A percentile compares a stretch with the other conserved stretches of the same genome.
These are phyloP conservation scores for Thymus mandschuricus DNA, from an alignment of 257 asterid genomes.

Conservation along the genomic window DNA sequence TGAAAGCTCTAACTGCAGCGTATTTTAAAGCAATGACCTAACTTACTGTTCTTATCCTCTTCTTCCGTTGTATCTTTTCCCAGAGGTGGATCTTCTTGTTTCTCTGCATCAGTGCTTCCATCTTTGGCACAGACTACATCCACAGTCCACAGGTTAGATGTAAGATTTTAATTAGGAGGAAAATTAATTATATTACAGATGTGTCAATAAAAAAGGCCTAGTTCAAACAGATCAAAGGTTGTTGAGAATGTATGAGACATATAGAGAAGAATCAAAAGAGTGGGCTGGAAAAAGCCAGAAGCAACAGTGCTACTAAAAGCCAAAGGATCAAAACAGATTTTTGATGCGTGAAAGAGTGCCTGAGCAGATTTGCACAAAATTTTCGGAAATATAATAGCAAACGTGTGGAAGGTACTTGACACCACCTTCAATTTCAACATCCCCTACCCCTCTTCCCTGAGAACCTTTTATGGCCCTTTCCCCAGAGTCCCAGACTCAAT, in stretches of 20 bases:
- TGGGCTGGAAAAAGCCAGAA: not conserved
- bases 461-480: slow-evolving; percentile 1
- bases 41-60: slow-evolving; percentile 28
- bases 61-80: slow-evolving; percentile 23
- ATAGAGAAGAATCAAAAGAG: not conserved
- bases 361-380: not conserved
- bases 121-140: slow-evolving; percentile 31
- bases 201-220: not conserved
- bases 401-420: not conserved
- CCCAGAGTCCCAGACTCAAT: not conserved
- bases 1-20: slow-evolving; percentile 28
- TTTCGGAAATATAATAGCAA: not conserved
- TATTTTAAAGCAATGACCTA: not conserved
- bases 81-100: slow-evolving; percentile 33
- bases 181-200: not conserved
- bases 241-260: not conserved
- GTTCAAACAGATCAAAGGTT: not conserved
- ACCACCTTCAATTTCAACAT: not conserved
- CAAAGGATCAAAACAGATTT: not conserved
- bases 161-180: not conserved
- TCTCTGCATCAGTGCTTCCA: slow-evolving; percentile 30
- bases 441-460: not conserved
- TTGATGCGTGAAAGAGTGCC: not conserved
- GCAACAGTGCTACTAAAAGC: not conserved
- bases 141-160: slow-evolving; percentile 26